Base-by-base conservation (phyloP, 164 flowering plant species). In the Santalum album region DNA sequence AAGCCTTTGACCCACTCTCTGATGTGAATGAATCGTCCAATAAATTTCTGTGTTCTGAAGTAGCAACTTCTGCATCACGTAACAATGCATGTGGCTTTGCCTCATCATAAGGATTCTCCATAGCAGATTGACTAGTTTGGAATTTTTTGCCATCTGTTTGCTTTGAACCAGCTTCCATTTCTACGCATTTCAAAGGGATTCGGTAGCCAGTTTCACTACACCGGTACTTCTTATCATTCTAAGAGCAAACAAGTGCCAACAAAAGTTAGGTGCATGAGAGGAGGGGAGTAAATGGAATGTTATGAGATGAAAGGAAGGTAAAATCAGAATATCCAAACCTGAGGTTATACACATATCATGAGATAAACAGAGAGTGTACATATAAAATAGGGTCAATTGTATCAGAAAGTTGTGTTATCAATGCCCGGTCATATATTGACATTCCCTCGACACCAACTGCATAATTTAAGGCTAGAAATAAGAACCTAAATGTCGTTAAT, bases 161-260 rank as follows among this genome's bases (percentile, higher is more conserved):
- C 46, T 75, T 75, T 5, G 70, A 34, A 39, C 34, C 63, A 57
- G 49, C 68, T 56, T 66, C 53, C 56, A 52, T 57, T 61, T 78
- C 77, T 32, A 65, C 56, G 58, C 98, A 90, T 72, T 78, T 80
- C 25, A 87, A 59, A 59, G 94, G 91, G 48, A 90, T 85, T 16
- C 91, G 91, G 55, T 87, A 85, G 40, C 96, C 98, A 71, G 98
- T 90, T 79, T 90, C 97, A 65, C 94, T 82, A 75, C 97, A 90
- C 53, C 84, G 83, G 57, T 73, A 90, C 45, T 75, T 81, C 38
- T 70, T 81, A 71, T 81, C 80, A 44, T 65, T 79, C 97, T 90
- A 60, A 38, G 10, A 22, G 51, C 15, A 58, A 25, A 38, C 16
- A 19, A n/a, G n/a, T n/a, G n/a, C n/a, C n/a, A n/a, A n/a, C 12